phyloP scores from a whole-genome alignment of 148 eudicot genomes.

The Rhododendron simsii region DNA sequence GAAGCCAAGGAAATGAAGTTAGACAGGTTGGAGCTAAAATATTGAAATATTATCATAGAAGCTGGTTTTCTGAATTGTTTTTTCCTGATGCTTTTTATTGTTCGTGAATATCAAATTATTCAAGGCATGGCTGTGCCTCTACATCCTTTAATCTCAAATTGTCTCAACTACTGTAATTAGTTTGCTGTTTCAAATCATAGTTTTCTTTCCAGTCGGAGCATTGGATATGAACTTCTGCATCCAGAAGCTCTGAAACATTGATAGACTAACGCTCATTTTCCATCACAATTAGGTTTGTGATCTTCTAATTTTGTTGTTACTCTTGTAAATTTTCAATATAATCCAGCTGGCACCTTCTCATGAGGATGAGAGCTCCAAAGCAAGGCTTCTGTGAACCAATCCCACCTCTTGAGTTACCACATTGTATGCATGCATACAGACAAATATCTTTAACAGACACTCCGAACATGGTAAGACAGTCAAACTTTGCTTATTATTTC shows the following conservation, averaged over 20 bases:
- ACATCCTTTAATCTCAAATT: neutral
- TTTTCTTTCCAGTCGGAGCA: neutral
- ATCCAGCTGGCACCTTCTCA: conserved; percentile 88
- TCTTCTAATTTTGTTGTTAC: neutral
- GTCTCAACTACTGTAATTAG: neutral
- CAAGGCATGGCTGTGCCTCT: neutral
- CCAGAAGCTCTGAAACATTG: neutral
- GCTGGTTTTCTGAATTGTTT: neutral
- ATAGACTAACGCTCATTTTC: neutral
- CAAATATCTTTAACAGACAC: conserved; percentile 65
- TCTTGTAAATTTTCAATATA: neutral
- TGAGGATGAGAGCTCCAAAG: conserved; percentile 72
- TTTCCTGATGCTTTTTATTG: neutral
- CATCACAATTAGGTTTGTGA: neutral
- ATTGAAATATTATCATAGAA: neutral
- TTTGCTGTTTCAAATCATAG: neutral
- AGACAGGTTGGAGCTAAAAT: conserved; percentile 53
- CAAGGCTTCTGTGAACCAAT: conserved; percentile 68
- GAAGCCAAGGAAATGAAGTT: conserved; percentile 82
- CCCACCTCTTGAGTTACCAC: conserved; percentile 86
- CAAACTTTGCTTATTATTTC: neutral
- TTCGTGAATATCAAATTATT: neutral
- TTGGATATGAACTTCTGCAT: neutral
- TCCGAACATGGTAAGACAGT: conserved; percentile 47
- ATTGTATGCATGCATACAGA: conserved; percentile 76